Conservation (phyloP, 129 eudicot genomes). For the Artemisia annua region DNA sequence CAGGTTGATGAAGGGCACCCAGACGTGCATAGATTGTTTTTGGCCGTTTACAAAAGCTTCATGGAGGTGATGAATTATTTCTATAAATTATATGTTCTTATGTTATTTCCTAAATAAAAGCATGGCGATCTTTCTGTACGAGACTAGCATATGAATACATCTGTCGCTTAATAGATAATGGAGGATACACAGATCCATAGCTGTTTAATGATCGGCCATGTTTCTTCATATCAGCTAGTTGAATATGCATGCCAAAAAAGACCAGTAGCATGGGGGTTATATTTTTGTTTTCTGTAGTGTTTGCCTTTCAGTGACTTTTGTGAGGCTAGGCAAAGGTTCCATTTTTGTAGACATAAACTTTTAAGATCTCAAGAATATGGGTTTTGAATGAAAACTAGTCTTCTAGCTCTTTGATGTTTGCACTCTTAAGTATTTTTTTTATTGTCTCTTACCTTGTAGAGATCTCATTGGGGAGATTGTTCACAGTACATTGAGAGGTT, state of each 20-base stretch:
- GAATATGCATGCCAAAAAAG: neutral
- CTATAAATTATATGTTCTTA: neutral
- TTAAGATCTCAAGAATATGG: too few relatives aligned
- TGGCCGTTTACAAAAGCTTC: slow-evolving; percentile 86
- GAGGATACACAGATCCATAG: too few relatives aligned
- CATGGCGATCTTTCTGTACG: neutral
- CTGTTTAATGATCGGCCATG: too few relatives aligned
- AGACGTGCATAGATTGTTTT: slow-evolving; percentile 58
- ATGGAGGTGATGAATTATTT: slow-evolving; percentile 65
- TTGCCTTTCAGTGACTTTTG: too few relatives aligned
- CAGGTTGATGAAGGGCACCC: slow-evolving; percentile 71
- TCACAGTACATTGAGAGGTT: neutral
- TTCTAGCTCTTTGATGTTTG: neutral
- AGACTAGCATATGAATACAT: neutral
- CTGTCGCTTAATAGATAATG: too few relatives aligned
- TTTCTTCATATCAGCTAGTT: too few relatives aligned
- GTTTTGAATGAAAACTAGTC: neutral
- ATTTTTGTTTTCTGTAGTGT: too few relatives aligned
- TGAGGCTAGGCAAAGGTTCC: too few relatives aligned
- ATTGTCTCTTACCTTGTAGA: neutral
- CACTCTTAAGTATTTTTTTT: neutral
- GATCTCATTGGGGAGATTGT: neutral
- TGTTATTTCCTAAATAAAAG: neutral
- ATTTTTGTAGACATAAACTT: too few relatives aligned
- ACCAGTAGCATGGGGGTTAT: neutral